A percentile compares a stretch with the other conserved stretches of the same genome.
Evolutionary conservation across 2,329 filamentous ascomycete species (phyloP).

Genomic region (Thielaviopsis punctulata): DNA sequence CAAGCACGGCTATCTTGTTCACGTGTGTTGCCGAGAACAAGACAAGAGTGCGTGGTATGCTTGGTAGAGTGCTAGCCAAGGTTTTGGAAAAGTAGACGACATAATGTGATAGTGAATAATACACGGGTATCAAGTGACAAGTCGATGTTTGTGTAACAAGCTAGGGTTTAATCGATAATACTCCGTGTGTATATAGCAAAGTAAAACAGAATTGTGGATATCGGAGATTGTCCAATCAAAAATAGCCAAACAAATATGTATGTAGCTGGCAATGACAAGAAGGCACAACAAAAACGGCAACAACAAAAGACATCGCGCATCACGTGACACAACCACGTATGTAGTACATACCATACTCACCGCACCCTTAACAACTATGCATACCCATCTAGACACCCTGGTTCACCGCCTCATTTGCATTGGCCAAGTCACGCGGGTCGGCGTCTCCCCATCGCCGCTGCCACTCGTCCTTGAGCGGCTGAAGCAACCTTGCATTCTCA

Average conservation of each 20-base stretch:
- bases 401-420: not conserved
- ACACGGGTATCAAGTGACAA: too few relatives aligned
- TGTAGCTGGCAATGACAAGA: too few relatives aligned
- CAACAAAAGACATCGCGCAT: not conserved
- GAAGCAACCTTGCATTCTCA: not conserved
- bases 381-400: not conserved
- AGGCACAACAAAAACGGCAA: too few relatives aligned
- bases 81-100: constrained; percentile 25
- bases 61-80: constrained; percentile 41
- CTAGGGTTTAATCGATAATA: too few relatives aligned
- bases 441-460: constrained; percentile 4
- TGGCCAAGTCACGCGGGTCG: constrained; percentile 3
- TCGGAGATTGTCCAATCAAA: not conserved
- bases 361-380: not conserved
- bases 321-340: not conserved
- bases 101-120: too few relatives aligned
- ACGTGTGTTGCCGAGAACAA: constrained; percentile 47
- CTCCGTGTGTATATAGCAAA: not conserved
- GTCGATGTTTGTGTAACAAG: too few relatives aligned
- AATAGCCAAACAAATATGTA: not conserved
- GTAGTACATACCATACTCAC: too few relatives aligned
- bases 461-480: constrained; percentile 6
- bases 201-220: not conserved
- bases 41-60: constrained; percentile 45
- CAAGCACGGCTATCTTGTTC: constrained; percentile 53